A percentile compares a stretch with the other conserved stretches of the same genome.
Evolutionary conservation across 306 rosid species (phyloP).

Genomic region (Cucurbita pepo): DNA sequence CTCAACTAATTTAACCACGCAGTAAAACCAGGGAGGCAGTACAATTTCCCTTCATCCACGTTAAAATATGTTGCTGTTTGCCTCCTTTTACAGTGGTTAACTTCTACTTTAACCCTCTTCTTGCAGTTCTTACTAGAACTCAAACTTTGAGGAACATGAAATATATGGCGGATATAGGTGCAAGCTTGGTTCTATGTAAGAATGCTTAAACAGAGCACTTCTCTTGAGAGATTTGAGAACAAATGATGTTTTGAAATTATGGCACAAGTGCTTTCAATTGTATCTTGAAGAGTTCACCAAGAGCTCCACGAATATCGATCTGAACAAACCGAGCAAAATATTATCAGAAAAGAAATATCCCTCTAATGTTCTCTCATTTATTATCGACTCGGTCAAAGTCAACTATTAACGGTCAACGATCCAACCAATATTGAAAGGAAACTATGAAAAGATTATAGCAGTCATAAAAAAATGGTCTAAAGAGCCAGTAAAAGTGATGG

Average conservation of each 20-base stretch:
- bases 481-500: not conserved
- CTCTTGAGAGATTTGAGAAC: not conserved
- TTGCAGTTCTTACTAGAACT: not conserved
- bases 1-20: not conserved
- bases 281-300: constrained; percentile 78
- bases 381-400: not conserved
- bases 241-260: constrained; percentile 4
- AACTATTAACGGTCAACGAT: not conserved
- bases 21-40: not conserved
- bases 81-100: not conserved
- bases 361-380: not conserved
- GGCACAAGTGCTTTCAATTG: constrained; percentile 87
- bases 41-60: not conserved
- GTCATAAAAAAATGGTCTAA: not conserved
- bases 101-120: not conserved
- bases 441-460: not conserved
- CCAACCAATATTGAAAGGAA: not conserved
- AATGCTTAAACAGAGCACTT: not conserved
- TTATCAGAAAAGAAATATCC: not conserved
- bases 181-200: too few species aligned
- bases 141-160: not conserved
- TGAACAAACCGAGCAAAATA: constrained; percentile 20
- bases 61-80: not conserved
- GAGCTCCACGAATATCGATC: constrained; percentile 97
- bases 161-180: not conserved